A percentile compares a stretch with the other conserved stretches of the same genome.
Conservation (phyloP, 805 yeast genomes). For the Yarrowia sp. region DNA sequence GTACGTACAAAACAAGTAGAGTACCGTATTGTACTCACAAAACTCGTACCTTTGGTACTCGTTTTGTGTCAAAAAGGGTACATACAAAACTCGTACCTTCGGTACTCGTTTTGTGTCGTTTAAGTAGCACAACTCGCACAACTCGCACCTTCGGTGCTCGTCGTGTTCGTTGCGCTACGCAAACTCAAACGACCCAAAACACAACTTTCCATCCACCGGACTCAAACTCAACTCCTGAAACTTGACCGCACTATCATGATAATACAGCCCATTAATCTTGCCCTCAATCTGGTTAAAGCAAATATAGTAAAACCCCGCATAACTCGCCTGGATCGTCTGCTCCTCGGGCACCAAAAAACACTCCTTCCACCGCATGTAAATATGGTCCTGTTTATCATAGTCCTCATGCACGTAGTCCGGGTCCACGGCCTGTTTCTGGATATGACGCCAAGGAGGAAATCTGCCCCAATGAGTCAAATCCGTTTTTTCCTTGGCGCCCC, state of each 20-base stretch:
- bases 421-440: constrained; percentile 34
- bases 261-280: constrained; percentile 74
- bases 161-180: constrained; percentile 27
- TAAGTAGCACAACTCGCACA: too few relatives aligned
- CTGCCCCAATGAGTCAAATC: constrained; percentile 69
- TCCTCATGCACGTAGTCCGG: constrained; percentile 37
- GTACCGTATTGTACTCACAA: too few relatives aligned
- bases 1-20: too few relatives aligned
- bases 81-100: too few relatives aligned
- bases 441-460: constrained; percentile 47
- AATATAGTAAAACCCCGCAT: constrained; percentile 88
- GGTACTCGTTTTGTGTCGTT: too few relatives aligned
- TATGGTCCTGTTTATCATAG: constrained; percentile 45
- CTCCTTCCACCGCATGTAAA: constrained; percentile 96
- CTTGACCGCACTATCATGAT: constrained; percentile 73
- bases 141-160: too few relatives aligned
- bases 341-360: constrained; percentile 78
- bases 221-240: constrained; percentile 72
- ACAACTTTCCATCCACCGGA: constrained; percentile 52
- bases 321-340: constrained; percentile 70
- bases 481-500: constrained; percentile 61
- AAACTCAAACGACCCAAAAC: constrained; percentile 40
- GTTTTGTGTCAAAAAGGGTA: too few relatives aligned
- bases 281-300: constrained; percentile 79
- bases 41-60: too few relatives aligned